Conservation (phyloP, 2,329 filamentous ascomycete species). For the Diaporthe nobilis region DNA sequence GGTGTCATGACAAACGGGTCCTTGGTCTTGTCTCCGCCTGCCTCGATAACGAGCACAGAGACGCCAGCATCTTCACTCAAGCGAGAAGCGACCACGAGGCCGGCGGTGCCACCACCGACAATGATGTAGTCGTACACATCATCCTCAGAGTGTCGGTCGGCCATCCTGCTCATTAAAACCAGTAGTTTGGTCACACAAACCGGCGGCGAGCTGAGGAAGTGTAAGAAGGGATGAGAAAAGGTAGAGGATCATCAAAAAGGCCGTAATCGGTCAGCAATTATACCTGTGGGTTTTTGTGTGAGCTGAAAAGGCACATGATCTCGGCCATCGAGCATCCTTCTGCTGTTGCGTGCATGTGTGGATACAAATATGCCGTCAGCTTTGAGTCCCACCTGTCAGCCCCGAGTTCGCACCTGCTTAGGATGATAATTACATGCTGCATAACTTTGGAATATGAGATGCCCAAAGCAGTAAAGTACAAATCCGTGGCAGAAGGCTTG, state of each 20-base stretch:
- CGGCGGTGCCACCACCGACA: slow-evolving; percentile 63
- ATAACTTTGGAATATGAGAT: not conserved
- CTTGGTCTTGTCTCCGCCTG: slow-evolving; percentile 51
- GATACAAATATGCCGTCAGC: not conserved
- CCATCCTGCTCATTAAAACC: not conserved
- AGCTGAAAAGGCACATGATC: not conserved
- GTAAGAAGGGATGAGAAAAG: not conserved
- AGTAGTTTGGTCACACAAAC: not conserved
- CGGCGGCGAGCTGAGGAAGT: not conserved
- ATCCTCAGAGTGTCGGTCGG: not conserved
- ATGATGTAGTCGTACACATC: slow-evolving; percentile 60
- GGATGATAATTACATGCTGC: not conserved
- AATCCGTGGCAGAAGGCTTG: not conserved
- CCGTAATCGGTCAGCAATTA: not conserved
- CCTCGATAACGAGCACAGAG: slow-evolving; percentile 57
- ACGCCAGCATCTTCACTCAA: slow-evolving; percentile 54
- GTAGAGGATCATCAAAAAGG: no score
- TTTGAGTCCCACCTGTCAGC: no score
- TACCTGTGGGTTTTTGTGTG: not conserved
- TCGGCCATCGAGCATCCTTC: not conserved
- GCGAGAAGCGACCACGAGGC: slow-evolving; percentile 61
- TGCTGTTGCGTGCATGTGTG: not conserved
- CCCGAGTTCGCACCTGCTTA: not conserved
- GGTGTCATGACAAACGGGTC: slow-evolving; percentile 56
- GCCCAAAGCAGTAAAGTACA: not conserved